Evolutionary conservation across 2,329 filamentous ascomycete species (phyloP).

Genomic region (Colletotrichum sp.): DNA sequence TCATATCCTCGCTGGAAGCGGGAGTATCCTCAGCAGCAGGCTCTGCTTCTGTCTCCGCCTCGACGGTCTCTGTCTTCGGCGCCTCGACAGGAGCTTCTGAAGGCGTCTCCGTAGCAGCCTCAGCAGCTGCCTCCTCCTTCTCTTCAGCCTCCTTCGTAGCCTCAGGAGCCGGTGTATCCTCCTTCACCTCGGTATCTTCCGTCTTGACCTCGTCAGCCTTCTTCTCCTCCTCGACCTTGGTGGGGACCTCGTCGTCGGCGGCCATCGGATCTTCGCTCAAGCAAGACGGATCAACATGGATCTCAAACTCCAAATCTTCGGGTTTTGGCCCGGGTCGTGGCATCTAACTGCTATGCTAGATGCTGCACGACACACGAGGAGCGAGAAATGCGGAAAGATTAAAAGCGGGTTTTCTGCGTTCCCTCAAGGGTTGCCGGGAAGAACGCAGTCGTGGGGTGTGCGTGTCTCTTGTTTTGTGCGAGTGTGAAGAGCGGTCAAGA

Average conservation of each 20-base stretch:
- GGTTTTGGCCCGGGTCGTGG: constrained; percentile 21
- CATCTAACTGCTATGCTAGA: neutral
- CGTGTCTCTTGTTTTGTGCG: neutral
- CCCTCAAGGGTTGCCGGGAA: neutral
- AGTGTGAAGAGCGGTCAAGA: neutral
- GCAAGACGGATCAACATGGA: constrained; percentile 53
- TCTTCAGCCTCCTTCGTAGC: neutral
- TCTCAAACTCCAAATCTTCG: constrained; percentile 49
- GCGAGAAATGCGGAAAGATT: neutral
- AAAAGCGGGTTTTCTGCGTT: constrained; percentile 10
- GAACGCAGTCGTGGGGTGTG: neutral
- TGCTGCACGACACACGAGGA: neutral
- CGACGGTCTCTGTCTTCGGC: neutral
- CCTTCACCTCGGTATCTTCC: neutral
- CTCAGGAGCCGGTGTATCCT: neutral
- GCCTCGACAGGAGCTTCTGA: neutral
- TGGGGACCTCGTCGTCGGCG: constrained; percentile 22
- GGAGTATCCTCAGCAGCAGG: neutral
- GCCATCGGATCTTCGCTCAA: constrained; percentile 28
- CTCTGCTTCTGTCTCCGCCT: neutral
- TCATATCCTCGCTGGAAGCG: neutral
- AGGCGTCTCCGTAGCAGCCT: neutral
- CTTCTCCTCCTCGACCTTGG: constrained; percentile 22
- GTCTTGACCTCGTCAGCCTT: constrained; percentile 22
- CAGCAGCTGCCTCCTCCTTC: neutral